Conservation (phyloP, 2,329 filamentous ascomycete genomes). For the Septoria linicola region DNA sequence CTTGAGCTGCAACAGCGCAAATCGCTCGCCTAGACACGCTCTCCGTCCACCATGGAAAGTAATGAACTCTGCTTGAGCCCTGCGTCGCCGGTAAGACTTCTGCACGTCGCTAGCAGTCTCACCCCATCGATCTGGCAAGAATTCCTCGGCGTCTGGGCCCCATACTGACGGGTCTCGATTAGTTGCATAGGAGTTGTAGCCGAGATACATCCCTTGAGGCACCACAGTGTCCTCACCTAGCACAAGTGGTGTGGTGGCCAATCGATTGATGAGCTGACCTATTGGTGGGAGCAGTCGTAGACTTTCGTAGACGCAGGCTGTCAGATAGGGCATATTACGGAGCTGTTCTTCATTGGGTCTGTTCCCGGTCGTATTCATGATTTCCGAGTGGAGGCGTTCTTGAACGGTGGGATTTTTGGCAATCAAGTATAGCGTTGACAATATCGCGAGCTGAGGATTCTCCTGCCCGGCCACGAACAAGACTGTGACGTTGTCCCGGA, state of each 20-base stretch:
- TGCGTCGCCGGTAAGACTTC: conserved; percentile 1
- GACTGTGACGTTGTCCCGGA: conserved; percentile 11
- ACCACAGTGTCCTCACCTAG: background rate
- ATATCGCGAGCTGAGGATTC: conserved; percentile 9
- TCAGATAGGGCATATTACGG: conserved; percentile 2
- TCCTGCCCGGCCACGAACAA: conserved; percentile 11
- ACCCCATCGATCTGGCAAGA: conserved; percentile 5
- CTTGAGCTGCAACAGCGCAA: conserved; percentile 10
- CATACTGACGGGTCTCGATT: conserved; percentile 5
- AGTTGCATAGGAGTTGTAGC: conserved; percentile 10
- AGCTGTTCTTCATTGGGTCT: background rate
- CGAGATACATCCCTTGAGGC: conserved; percentile 8
- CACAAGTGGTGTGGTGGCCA: background rate
- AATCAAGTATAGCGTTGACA: conserved; percentile 4
- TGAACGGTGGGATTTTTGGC: conserved; percentile 4
- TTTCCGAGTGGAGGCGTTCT: conserved; percentile 1
- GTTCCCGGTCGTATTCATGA: background rate
- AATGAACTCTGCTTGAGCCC: conserved; percentile 10
- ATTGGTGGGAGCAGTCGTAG: conserved; percentile 10
- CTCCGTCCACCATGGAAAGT: conserved; percentile 8
- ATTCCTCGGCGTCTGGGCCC: conserved; percentile 10
- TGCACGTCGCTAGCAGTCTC: background rate
- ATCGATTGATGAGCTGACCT: conserved; percentile 13
- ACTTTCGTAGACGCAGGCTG: conserved; percentile 2
- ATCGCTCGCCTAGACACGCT: conserved; percentile 7